Percentiles rank a stretch among this genome's conserved stretches.
These are phyloP conservation scores for Letharia lupina DNA, from an alignment of 495 filamentous ascomycete species.

Conservation along the genomic window DNA sequence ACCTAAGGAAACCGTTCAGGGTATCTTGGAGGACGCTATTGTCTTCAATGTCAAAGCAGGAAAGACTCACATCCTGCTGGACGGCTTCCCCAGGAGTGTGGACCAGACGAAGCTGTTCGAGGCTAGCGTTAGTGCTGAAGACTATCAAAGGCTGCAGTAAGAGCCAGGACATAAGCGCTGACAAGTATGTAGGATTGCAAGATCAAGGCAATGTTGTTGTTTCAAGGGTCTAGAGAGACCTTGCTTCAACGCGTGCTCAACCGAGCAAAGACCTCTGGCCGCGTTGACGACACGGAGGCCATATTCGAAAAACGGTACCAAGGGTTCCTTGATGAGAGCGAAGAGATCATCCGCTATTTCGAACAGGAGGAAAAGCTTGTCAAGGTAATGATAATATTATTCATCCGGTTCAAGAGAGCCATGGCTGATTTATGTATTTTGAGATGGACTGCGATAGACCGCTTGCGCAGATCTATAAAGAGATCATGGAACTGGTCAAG, in stretches of 20 bases:
- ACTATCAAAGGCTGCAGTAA: no score
- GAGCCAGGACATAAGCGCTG: not conserved
- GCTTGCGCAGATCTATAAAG: not conserved
- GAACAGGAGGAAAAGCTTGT: not conserved
- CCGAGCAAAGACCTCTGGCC: slow-evolving; percentile 14
- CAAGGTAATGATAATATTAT: slow-evolving; percentile 1
- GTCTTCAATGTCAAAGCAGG: slow-evolving; percentile 18
- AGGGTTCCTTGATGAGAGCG: slow-evolving; percentile 9
- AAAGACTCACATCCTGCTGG: slow-evolving; percentile 26
- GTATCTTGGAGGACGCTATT: slow-evolving; percentile 16
- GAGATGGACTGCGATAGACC: slow-evolving; percentile 5
- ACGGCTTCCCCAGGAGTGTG: slow-evolving; percentile 35
- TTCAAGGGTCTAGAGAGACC: not conserved
- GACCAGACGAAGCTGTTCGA: slow-evolving; percentile 30
- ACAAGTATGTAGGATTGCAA: not conserved
- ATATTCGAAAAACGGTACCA: slow-evolving; percentile 14
- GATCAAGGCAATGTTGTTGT: slow-evolving; percentile 13
- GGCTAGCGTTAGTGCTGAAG: slow-evolving; percentile 20
- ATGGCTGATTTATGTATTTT: not conserved
- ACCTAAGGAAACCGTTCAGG: slow-evolving; percentile 23
- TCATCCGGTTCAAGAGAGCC: not conserved
- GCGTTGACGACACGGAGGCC: slow-evolving; percentile 15
- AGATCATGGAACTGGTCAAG: not conserved
- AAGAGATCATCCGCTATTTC: slow-evolving; percentile 13
- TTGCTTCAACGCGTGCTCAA: slow-evolving; percentile 1